A percentile compares a stretch with the other conserved stretches of the same genome.
Conservation (phyloP, 192 early-diverging fungal species). For the Coemansia reversa region DNA sequence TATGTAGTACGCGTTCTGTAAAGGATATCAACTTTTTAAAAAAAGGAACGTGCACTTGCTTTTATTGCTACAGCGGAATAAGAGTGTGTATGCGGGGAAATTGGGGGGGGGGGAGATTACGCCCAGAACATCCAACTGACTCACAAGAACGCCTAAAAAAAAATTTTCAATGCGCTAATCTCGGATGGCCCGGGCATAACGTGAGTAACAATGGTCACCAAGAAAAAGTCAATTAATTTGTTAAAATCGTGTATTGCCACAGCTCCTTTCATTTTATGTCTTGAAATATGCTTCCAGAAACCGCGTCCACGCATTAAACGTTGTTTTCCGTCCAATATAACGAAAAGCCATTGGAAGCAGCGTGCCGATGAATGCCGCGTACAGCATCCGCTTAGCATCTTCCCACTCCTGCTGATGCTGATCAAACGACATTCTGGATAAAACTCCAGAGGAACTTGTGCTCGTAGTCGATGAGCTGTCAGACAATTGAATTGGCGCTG, state of each 20-base stretch:
- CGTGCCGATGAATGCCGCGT: constrained; percentile 40
- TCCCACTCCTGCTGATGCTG: constrained; percentile 33
- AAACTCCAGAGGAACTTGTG: background rate
- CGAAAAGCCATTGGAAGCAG: constrained; percentile 42
- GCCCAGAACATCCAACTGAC: background rate
- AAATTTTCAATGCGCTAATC: background rate
- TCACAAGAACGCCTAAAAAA: constrained; percentile 1
- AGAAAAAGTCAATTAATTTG: no score
- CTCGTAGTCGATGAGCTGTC: constrained; percentile 1
- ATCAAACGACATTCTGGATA: background rate
- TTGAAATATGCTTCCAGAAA: constrained; percentile 37
- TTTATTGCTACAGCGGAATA: no score
- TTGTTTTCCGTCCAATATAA: constrained; percentile 40
- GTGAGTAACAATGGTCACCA: no score
- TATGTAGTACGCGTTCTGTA: no score
- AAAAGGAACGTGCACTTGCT: no score
- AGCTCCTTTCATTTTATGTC: background rate
- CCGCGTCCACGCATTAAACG: constrained; percentile 35
- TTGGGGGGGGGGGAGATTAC: no score
- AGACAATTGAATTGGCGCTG: background rate
- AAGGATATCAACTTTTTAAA: no score
- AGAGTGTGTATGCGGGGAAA: no score
- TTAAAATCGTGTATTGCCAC: no score
- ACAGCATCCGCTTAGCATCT: constrained; percentile 43
- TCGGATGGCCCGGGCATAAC: no score